These are phyloP conservation scores for Botryotinia narcissicola DNA, from an alignment of 2,329 filamentous ascomycete species.

Conservation along the genomic window DNA sequence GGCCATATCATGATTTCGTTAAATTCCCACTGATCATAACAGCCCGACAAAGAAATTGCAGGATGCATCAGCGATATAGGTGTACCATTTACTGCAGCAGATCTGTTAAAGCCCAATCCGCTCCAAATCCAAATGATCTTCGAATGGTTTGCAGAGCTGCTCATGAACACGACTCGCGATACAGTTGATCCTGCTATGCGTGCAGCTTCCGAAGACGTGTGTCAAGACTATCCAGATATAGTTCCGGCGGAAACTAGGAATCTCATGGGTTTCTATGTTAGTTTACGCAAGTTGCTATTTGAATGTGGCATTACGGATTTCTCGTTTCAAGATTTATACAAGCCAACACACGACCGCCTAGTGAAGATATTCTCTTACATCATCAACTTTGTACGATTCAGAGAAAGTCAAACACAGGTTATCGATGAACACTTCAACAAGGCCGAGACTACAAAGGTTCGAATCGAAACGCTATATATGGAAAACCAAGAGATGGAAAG, in stretches of 20 bases:
- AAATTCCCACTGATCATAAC: conserved; percentile 24
- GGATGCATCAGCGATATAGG: conserved; percentile 97
- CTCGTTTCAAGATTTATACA: conserved; percentile 86
- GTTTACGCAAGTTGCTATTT: conserved; percentile 71
- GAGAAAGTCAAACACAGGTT: conserved; percentile 83
- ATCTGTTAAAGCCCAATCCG: conserved; percentile 91
- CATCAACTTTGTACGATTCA: conserved; percentile 98
- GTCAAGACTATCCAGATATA: conserved; percentile 78
- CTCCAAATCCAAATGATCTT: conserved; percentile 96
- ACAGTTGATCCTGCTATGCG: conserved; percentile 94
- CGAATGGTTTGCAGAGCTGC: conserved; percentile 92
- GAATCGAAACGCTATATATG: conserved; percentile 80
- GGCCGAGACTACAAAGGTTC: conserved; percentile 77
- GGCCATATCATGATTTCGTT: conserved; percentile 2
- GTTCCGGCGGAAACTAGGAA: conserved; percentile 86
- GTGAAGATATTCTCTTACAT: conserved; percentile 96
- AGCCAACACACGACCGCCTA: conserved; percentile 83
- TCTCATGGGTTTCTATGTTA: conserved; percentile 92
- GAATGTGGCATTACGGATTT: conserved; percentile 95
- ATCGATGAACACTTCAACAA: conserved; percentile 96
- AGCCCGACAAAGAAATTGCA: conserved; percentile 75
- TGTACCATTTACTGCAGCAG: conserved; percentile 79
- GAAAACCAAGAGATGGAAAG: conserved; percentile 87
- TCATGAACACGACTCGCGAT: conserved; percentile 91
- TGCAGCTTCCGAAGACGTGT: conserved; percentile 84